These are phyloP conservation scores for Aspergillus indologenus DNA, from an alignment of 495 filamentous ascomycete species.

Conservation along the genomic window DNA sequence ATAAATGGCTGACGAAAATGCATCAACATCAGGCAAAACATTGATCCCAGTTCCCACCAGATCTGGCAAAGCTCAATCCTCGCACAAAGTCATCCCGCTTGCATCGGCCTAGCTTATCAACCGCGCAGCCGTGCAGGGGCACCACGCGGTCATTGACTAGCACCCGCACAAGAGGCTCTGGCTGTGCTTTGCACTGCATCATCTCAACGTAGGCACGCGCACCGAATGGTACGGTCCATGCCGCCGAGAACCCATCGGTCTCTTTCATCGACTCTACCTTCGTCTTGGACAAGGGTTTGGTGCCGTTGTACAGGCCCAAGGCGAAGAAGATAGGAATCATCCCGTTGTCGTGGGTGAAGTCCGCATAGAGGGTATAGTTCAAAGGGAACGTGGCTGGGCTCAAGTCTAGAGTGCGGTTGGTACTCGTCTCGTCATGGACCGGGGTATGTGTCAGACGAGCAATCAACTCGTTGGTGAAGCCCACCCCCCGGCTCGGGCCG, in stretches of 20 bases:
- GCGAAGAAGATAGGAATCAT: slow-evolving; percentile 71
- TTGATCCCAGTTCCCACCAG: slow-evolving; percentile 65
- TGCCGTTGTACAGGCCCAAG: slow-evolving; percentile 68
- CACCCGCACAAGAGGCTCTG: slow-evolving; percentile 65
- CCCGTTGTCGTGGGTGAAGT: slow-evolving; percentile 87
- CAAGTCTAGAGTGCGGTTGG: slow-evolving; percentile 69
- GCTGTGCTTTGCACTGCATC: slow-evolving; percentile 58
- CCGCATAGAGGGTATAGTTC: slow-evolving; percentile 63
- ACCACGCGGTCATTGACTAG: slow-evolving; percentile 80
- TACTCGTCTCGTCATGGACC: slow-evolving; percentile 66
- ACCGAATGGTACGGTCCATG: slow-evolving; percentile 78
- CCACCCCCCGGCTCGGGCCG: slow-evolving; percentile 77
- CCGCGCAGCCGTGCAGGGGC: slow-evolving; percentile 62
- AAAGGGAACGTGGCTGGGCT: slow-evolving; percentile 65
- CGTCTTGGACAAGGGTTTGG: slow-evolving; percentile 45
- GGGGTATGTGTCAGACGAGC: slow-evolving; percentile 67
- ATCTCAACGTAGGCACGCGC: slow-evolving; percentile 79
- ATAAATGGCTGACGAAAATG: neutral
- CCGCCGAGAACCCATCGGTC: slow-evolving; percentile 59
- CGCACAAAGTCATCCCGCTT: slow-evolving; percentile 61
- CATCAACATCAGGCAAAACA: slow-evolving; percentile 55
- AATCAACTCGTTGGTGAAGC: slow-evolving; percentile 80
- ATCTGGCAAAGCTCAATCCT: slow-evolving; percentile 65
- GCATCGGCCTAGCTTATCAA: slow-evolving; percentile 67
- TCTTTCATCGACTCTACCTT: slow-evolving; percentile 40